These are phyloP conservation scores for Brettanomyces nanus DNA, from an alignment of 805 yeast genomes.

Conservation along the genomic window DNA sequence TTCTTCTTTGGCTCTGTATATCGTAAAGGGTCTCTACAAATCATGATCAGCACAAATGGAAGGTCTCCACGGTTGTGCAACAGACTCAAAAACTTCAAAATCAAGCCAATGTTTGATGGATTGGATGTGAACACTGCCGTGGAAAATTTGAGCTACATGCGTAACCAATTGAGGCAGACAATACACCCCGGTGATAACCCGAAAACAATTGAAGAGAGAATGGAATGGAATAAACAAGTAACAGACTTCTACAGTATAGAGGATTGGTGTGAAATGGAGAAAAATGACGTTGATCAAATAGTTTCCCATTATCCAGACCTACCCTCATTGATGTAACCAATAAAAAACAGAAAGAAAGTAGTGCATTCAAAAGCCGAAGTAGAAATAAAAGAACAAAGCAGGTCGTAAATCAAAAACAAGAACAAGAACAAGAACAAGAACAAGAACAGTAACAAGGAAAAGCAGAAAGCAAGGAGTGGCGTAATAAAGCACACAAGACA, in stretches of 20 bases:
- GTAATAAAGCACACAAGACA: background rate
- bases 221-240: slow-evolving; percentile 61
- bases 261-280: slow-evolving; percentile 47
- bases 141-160: slow-evolving; percentile 47
- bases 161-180: slow-evolving; percentile 39
- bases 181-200: slow-evolving; percentile 37
- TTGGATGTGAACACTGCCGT: slow-evolving; percentile 46
- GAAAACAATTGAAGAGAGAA: slow-evolving; percentile 47
- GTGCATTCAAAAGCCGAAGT: no score
- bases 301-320: slow-evolving; percentile 41
- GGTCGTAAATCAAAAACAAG: slow-evolving; percentile 1
- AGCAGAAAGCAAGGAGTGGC: background rate
- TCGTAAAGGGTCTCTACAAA: slow-evolving; percentile 63
- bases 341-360: no score
- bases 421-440: slow-evolving; percentile 5
- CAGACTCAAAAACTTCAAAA: slow-evolving; percentile 47
- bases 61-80: slow-evolving; percentile 69
- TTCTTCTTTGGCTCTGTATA: slow-evolving; percentile 78
- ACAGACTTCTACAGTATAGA: slow-evolving; percentile 53
- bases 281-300: slow-evolving; percentile 30
- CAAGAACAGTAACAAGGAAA: slow-evolving; percentile 2
- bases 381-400: background rate
- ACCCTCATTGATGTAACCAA: no score
- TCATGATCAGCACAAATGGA: slow-evolving; percentile 81
- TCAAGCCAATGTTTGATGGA: slow-evolving; percentile 34